phyloP scores from a whole-genome alignment of 192 early-diverging fungal species.

The Coemansia sp. region DNA sequence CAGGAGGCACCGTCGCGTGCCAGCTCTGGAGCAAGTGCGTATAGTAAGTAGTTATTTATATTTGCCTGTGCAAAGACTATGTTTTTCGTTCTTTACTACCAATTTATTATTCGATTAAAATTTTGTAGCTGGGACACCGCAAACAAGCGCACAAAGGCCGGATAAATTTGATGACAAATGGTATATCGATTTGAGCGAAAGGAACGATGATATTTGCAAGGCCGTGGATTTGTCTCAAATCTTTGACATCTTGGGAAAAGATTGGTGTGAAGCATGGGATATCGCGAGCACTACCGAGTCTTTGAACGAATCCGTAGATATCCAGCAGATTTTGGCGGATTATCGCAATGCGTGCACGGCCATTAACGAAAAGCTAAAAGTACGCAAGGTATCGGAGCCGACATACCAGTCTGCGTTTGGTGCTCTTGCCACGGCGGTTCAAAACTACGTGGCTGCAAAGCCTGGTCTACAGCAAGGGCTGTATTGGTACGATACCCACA shows the following conservation, averaged over 20 bases:
- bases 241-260: not conserved
- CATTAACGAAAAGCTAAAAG: not conserved
- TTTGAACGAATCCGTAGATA: not conserved
- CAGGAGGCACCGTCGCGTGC: too few relatives aligned
- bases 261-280: not conserved
- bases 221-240: not conserved
- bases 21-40: too few relatives aligned
- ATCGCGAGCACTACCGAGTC: not conserved
- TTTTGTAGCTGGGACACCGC: not conserved
- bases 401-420: constrained; percentile 8
- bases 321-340: not conserved
- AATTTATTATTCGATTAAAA: not conserved
- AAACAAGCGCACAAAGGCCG: not conserved
- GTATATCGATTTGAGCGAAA: not conserved
- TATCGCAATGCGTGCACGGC: not conserved
- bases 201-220: not conserved
- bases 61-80: too few relatives aligned
- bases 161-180: not conserved
- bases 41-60: too few relatives aligned
- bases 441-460: not conserved
- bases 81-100: too few relatives aligned
- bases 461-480: not conserved
- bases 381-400: not conserved
- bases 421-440: not conserved
- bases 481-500: constrained; percentile 4